phyloP scores from a whole-genome alignment of 2,329 filamentous ascomycete species.

The Nectriaceae sp. region DNA sequence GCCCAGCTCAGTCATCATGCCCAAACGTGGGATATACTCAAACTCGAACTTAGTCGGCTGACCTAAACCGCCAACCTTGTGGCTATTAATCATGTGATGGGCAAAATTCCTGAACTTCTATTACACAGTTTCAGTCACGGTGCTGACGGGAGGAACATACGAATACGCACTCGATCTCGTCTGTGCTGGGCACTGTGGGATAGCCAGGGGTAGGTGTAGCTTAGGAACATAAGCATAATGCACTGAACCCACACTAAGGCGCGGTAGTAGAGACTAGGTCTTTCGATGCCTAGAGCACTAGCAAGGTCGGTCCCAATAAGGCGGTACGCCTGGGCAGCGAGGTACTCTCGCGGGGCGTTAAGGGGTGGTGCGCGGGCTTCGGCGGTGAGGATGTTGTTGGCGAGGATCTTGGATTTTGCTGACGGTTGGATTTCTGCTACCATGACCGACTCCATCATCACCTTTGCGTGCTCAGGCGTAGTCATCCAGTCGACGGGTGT shows the following conservation, averaged over 20 bases:
- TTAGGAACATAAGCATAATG: constrained; percentile 60
- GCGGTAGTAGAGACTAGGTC: constrained; percentile 59
- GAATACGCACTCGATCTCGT: constrained; percentile 27
- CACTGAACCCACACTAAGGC: constrained; percentile 65
- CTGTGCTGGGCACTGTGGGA: constrained; percentile 39
- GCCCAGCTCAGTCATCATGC: constrained; percentile 38
- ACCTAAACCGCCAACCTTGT: constrained; percentile 62
- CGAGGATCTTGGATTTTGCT: constrained; percentile 62
- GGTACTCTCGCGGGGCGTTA: constrained; percentile 65
- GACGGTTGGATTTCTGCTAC: constrained; percentile 68
- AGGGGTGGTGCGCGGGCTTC: constrained; percentile 67
- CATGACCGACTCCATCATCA: constrained; percentile 68
- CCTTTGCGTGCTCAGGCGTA: constrained; percentile 55
- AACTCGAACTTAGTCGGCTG: constrained; percentile 67
- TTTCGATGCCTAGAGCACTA: constrained; percentile 59
- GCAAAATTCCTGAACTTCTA: constrained; percentile 29
- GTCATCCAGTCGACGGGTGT: constrained; percentile 64
- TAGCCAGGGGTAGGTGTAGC: constrained; percentile 46
- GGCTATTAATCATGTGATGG: constrained; percentile 60
- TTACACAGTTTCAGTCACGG: constrained; percentile 13
- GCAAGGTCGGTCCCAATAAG: constrained; percentile 68
- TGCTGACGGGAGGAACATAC: constrained; percentile 1
- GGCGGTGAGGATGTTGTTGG: constrained; percentile 73
- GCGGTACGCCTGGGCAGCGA: constrained; percentile 68
- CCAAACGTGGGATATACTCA: constrained; percentile 62